A percentile compares a stretch with the other conserved stretches of the same genome.
These are phyloP conservation scores for Melastoma candidum DNA, from an alignment of 441 rosid genomes.

Conservation along the genomic window DNA sequence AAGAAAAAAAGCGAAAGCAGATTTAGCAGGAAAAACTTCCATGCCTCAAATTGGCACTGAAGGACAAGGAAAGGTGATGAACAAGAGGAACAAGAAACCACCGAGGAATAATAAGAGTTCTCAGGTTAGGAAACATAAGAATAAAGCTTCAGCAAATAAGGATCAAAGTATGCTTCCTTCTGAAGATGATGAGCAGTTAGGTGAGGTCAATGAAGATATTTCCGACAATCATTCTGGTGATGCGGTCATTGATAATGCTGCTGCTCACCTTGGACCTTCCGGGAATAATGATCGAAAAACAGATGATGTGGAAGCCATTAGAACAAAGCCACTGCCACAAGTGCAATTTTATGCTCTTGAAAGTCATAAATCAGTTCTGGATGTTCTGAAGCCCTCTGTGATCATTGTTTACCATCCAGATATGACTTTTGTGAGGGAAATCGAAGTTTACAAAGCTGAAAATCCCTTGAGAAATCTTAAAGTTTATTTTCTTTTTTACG, in stretches of 20 bases:
- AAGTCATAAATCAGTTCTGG: constrained; percentile 74
- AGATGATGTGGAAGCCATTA: constrained; percentile 8
- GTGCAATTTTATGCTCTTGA: constrained; percentile 74
- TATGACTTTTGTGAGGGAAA: constrained; percentile 75
- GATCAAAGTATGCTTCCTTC: constrained; percentile 25
- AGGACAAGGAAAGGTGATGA: constrained; percentile 33
- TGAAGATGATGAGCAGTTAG: constrained; percentile 26
- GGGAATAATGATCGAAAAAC: constrained; percentile 19
- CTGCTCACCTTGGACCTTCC: constrained; percentile 19
- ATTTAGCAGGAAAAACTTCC: constrained; percentile 25
- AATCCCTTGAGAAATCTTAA: constrained; percentile 62
- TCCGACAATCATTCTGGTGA: constrained; percentile 14
- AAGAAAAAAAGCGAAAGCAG: constrained; percentile 37
- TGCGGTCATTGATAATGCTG: constrained; percentile 2
- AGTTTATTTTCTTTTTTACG: constrained; percentile 89
- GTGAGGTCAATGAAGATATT: constrained; percentile 22
- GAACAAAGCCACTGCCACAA: constrained; percentile 48
- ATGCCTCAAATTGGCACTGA: constrained; percentile 27
- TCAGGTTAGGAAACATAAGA: constrained; percentile 21
- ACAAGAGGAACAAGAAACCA: constrained; percentile 30
- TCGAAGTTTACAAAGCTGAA: constrained; percentile 89
- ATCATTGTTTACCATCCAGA: constrained; percentile 88
- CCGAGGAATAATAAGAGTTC: constrained; percentile 18
- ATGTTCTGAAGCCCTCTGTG: constrained; percentile 64
- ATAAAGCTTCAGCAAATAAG: constrained; percentile 19